These are phyloP conservation scores for Verticillium isaacii DNA, from an alignment of 2,329 filamentous ascomycete genomes.

Conservation along the genomic window DNA sequence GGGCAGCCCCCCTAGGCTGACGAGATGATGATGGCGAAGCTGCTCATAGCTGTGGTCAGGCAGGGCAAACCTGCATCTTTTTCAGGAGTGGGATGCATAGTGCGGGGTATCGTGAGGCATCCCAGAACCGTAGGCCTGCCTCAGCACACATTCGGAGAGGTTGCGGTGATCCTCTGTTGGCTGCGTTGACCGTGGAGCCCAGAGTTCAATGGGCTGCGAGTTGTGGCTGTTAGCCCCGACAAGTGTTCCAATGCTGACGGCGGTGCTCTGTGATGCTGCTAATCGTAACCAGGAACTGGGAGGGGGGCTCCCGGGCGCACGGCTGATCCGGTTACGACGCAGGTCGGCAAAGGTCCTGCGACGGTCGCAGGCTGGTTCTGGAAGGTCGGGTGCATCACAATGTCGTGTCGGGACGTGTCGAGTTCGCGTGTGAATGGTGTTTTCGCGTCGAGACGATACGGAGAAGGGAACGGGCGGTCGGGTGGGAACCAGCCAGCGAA, in stretches of 20 bases:
- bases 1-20: neutral
- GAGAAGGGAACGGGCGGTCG: neutral
- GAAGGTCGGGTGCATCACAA: neutral
- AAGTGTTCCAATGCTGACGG: neutral
- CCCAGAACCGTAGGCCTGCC: neutral
- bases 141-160: neutral
- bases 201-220: neutral
- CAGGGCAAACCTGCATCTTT: neutral
- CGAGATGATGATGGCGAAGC: neutral
- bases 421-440: neutral
- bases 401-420: neutral
- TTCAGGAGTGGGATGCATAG: neutral
- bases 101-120: neutral
- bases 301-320: neutral
- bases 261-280: neutral
- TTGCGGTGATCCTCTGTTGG: neutral
- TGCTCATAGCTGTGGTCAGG: neutral
- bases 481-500: neutral
- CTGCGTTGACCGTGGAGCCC: neutral
- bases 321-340: neutral
- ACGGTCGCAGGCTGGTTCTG: neutral
- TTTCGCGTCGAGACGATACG: neutral
- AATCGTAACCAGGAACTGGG: neutral
- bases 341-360: neutral
- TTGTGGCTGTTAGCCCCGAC: neutral